Percentiles rank a stretch among this genome's conserved stretches.
Evolutionary conservation across 495 filamentous ascomycete genomes (phyloP).

Genomic region (Jackrogersella multiformis): DNA sequence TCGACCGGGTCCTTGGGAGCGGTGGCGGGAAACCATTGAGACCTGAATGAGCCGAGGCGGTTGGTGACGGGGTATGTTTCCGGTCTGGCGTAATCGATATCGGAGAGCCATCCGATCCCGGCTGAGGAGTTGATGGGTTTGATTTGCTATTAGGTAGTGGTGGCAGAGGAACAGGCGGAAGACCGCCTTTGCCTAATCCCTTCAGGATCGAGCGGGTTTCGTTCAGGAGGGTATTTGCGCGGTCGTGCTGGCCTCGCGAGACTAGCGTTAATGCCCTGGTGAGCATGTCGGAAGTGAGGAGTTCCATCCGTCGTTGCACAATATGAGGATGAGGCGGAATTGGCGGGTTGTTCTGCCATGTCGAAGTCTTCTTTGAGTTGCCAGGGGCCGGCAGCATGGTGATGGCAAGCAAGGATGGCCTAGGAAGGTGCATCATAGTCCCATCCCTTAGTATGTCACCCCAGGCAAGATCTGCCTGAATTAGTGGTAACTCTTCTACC

Average conservation of each 20-base stretch:
- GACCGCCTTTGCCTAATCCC: conserved; percentile 91
- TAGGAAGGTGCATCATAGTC: conserved; percentile 83
- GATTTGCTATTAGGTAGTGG: conserved; percentile 54
- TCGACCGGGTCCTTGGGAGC: conserved; percentile 52
- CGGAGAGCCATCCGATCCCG: conserved; percentile 56
- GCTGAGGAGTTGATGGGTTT: conserved; percentile 58
- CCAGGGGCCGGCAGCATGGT: conserved; percentile 90
- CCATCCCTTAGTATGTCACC: conserved; percentile 95
- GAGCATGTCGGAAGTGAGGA: conserved; percentile 98
- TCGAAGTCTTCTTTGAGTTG: conserved; percentile 65
- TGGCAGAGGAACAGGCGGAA: conserved; percentile 83
- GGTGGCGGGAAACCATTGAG: conserved; percentile 40
- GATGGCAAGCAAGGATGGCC: conserved; percentile 94
- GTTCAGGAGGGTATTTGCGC: conserved; percentile 86
- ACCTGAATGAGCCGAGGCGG: conserved; percentile 56
- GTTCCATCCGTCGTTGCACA: conserved; percentile 96
- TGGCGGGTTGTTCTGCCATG: conserved; percentile 74
- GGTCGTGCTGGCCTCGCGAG: conserved; percentile 89
- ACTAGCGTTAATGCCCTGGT: conserved; percentile 91
- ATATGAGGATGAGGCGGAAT: conserved; percentile 96
- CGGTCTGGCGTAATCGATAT: conserved; percentile 58
- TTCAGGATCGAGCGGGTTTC: conserved; percentile 97
- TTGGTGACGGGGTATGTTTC: conserved; percentile 61
- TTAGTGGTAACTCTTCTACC: conserved; percentile 93
- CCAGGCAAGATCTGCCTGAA: conserved; percentile 94